Evolutionary conservation across 352 stramenopile genomes (phyloP).

Genomic region (Stephanocyclus meneghinianus): DNA sequence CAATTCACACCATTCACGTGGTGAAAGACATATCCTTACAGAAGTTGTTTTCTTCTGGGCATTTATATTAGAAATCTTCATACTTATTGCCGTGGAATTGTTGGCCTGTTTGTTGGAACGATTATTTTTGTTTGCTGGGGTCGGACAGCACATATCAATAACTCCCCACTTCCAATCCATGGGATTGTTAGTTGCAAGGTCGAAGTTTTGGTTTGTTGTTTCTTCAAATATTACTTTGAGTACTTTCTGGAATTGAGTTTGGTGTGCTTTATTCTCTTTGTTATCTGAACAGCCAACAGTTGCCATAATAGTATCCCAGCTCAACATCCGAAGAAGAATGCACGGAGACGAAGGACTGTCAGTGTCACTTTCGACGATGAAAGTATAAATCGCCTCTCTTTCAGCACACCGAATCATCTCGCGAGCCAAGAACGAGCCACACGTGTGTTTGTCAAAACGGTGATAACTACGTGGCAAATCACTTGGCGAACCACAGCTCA

Average conservation of each 20-base stretch:
- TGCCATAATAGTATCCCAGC: constrained; percentile 65
- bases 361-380: constrained; percentile 45
- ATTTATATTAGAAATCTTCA: background rate
- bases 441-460: constrained; percentile 38
- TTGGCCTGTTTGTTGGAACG: background rate
- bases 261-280: constrained; percentile 10
- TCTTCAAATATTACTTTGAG: constrained; percentile 76
- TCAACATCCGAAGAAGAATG: constrained; percentile 63
- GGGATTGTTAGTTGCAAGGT: constrained; percentile 23
- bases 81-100: background rate
- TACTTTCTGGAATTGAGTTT: constrained; percentile 42
- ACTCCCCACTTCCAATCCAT: constrained; percentile 67
- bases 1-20: constrained; percentile 57
- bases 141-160: constrained; percentile 69
- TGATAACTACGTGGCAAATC: background rate
- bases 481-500: constrained; percentile 36
- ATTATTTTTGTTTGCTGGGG: constrained; percentile 7
- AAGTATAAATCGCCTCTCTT: constrained; percentile 74
- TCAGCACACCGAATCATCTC: constrained; percentile 79
- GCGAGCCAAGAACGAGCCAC: constrained; percentile 64
- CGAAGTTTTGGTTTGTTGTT: constrained; percentile 1
- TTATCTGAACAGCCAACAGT: constrained; percentile 11
- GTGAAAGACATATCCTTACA: constrained; percentile 52
- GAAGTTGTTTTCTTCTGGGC: constrained; percentile 43
- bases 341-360: constrained; percentile 34